Evolutionary conservation across 2,329 filamentous ascomycete species (phyloP).

Genomic region (Thielaviopsis musarum): DNA sequence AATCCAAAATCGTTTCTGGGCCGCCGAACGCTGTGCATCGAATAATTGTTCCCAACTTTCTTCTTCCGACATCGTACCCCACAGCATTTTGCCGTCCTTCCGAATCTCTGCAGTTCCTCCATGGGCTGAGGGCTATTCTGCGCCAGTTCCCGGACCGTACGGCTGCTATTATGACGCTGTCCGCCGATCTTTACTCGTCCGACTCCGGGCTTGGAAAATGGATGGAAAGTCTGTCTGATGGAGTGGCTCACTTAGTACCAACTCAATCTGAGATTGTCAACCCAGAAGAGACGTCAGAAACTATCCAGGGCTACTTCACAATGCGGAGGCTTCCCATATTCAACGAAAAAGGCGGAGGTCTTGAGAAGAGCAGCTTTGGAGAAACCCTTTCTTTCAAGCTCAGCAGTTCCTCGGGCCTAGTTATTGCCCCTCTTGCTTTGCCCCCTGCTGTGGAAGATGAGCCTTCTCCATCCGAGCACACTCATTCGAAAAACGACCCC

Average conservation of each 20-base stretch:
- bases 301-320: constrained; percentile 57
- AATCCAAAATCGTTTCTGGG: constrained; percentile 37
- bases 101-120: constrained; percentile 64
- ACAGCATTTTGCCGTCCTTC: constrained; percentile 51
- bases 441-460: constrained; percentile 64
- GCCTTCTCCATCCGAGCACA: constrained; percentile 1
- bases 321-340: constrained; percentile 70
- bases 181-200: constrained; percentile 64
- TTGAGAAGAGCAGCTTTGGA: constrained; percentile 47
- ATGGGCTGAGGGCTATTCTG: constrained; percentile 58
- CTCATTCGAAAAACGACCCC: constrained; percentile 17
- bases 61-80: constrained; percentile 71
- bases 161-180: constrained; percentile 60
- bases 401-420: constrained; percentile 61
- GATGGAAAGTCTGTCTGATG: constrained; percentile 73
- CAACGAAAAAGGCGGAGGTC: constrained; percentile 74
- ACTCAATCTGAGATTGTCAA: constrained; percentile 9
- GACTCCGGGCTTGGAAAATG: constrained; percentile 61
- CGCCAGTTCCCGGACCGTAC: constrained; percentile 47
- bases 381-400: constrained; percentile 86
- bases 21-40: constrained; percentile 53
- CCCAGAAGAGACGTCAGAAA: constrained; percentile 4
- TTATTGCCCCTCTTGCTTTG: constrained; percentile 76
- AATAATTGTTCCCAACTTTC: constrained; percentile 62
- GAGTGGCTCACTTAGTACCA: constrained; percentile 55